Percentiles rank a stretch among this genome's conserved stretches.
Conservation (phyloP, 352 stramenopile species). For the Phytophthora boehmeriae region DNA sequence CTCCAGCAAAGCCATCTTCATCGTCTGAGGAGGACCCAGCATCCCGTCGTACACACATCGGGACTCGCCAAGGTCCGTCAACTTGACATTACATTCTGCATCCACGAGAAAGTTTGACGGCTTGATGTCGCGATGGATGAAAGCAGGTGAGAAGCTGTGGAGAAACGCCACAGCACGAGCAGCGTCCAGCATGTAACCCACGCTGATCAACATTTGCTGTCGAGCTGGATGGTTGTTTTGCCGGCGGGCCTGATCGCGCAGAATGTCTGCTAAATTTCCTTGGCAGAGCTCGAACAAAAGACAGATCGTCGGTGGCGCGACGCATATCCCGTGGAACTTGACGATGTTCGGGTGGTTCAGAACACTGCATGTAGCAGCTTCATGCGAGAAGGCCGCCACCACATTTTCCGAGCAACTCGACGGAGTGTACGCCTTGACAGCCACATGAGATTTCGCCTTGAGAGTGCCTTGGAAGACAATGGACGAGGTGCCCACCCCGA, state of each 20-base stretch:
- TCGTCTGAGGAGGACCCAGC: neutral
- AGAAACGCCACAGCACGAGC: conserved; percentile 54
- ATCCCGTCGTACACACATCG: conserved; percentile 15
- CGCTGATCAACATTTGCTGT: conserved; percentile 42
- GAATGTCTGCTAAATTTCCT: conserved; percentile 29
- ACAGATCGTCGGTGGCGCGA: conserved; percentile 49
- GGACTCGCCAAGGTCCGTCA: conserved; percentile 49
- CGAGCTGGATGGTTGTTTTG: conserved; percentile 16
- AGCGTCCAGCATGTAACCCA: conserved; percentile 54
- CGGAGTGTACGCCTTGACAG: conserved; percentile 55
- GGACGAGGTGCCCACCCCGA: conserved; percentile 37
- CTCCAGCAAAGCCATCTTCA: conserved; percentile 18
- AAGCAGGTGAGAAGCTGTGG: conserved; percentile 51
- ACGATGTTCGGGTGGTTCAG: conserved; percentile 52
- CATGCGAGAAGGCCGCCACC: conserved; percentile 46
- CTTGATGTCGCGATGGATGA: conserved; percentile 55
- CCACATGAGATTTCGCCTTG: conserved; percentile 42
- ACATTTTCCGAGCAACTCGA: conserved; percentile 33
- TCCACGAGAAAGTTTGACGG: conserved; percentile 56
- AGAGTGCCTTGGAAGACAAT: conserved; percentile 42
- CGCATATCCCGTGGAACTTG: conserved; percentile 46
- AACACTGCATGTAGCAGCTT: conserved; percentile 40
- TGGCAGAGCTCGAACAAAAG: conserved; percentile 50
- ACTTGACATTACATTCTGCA: conserved; percentile 35
- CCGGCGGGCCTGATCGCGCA: conserved; percentile 23